Evolutionary conservation across 805 yeast species (phyloP).

Genomic region (Monosporozyma servazzii): DNA sequence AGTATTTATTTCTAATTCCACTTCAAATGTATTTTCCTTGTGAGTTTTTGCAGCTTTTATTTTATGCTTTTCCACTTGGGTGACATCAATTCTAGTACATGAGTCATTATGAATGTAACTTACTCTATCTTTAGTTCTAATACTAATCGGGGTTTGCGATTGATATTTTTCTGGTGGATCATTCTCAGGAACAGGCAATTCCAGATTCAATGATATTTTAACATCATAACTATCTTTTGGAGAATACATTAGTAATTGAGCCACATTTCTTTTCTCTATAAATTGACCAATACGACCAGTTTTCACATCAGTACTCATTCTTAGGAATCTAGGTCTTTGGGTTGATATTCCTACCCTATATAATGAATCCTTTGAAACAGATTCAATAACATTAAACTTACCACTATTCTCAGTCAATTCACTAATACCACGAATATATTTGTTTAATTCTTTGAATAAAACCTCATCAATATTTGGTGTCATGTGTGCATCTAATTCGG

Average conservation of each 20-base stretch:
- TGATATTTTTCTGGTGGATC: slow-evolving; percentile 47
- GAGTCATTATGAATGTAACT: slow-evolving; percentile 70
- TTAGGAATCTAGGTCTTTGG: slow-evolving; percentile 52
- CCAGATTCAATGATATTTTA: slow-evolving; percentile 66
- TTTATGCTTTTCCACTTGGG: slow-evolving; percentile 39
- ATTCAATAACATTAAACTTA: slow-evolving; percentile 50
- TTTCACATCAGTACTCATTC: slow-evolving; percentile 58
- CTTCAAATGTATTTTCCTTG: slow-evolving; percentile 32
- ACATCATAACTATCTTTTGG: slow-evolving; percentile 75
- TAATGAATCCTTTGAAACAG: slow-evolving; percentile 54
- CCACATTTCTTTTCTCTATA: slow-evolving; percentile 64
- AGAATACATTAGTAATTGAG: slow-evolving; percentile 59
- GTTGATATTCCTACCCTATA: slow-evolving; percentile 55
- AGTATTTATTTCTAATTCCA: slow-evolving; percentile 45
- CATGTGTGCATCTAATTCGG: slow-evolving; percentile 48
- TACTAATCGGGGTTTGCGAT: slow-evolving; percentile 43
- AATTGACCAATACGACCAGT: slow-evolving; percentile 61
- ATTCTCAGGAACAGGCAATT: slow-evolving; percentile 53
- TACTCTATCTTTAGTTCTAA: slow-evolving; percentile 63
- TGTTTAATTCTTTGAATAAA: slow-evolving; percentile 48
- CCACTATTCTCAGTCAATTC: slow-evolving; percentile 40
- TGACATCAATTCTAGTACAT: slow-evolving; percentile 62
- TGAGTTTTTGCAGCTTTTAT: slow-evolving; percentile 17
- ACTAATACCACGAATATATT: slow-evolving; percentile 47
- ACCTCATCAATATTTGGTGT: slow-evolving; percentile 58